These are phyloP conservation scores for Hypoxylon rickii DNA, from an alignment of 495 filamentous ascomycete species.

Conservation along the genomic window DNA sequence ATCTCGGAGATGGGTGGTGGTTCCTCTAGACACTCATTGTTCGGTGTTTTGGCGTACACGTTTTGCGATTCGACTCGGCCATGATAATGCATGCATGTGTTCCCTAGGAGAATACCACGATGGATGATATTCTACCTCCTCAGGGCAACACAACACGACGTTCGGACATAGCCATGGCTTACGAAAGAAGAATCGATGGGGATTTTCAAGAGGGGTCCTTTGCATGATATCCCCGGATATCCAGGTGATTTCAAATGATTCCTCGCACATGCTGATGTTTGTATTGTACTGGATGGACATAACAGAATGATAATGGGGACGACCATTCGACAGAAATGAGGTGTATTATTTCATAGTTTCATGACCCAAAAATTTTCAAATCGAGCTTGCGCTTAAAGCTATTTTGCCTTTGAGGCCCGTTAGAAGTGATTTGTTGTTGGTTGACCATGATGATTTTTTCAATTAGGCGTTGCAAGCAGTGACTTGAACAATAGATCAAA, in stretches of 20 bases:
- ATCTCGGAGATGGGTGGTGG: constrained; percentile 9
- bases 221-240: constrained; percentile 32
- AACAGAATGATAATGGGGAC: constrained; percentile 28
- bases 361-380: too few relatives aligned
- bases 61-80: constrained; percentile 15
- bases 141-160: constrained; percentile 9
- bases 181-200: constrained; percentile 8
- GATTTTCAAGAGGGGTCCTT: not conserved
- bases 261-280: constrained; percentile 6
- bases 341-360: constrained; percentile 2
- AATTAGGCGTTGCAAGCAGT: too few relatives aligned
- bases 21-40: constrained; percentile 21
- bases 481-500: too few relatives aligned
- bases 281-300: constrained; percentile 20
- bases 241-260: constrained; percentile 17
- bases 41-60: constrained; percentile 39
- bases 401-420: too few relatives aligned
- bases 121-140: constrained; percentile 7
- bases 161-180: constrained; percentile 10
- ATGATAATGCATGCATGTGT: constrained; percentile 25
- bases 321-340: constrained; percentile 1
- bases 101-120: constrained; percentile 12
- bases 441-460: too few relatives aligned
- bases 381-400: too few relatives aligned
- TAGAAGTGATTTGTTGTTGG: too few relatives aligned